These are phyloP conservation scores for Pythium biforme DNA, from an alignment of 352 stramenopile species.

Conservation along the genomic window DNA sequence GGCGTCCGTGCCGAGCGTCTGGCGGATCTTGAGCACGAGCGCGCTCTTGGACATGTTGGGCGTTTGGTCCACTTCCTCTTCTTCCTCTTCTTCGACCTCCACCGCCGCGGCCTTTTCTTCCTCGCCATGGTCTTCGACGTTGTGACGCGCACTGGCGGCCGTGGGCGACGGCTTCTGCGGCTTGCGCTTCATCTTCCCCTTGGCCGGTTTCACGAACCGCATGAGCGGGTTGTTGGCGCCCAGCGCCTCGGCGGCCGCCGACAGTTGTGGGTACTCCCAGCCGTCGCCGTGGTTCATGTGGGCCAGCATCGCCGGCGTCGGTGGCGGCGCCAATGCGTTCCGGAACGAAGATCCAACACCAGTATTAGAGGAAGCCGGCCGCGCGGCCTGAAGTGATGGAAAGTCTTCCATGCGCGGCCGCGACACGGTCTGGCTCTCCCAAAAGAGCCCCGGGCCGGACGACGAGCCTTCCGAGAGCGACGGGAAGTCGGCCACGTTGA, in stretches of 20 bases:
- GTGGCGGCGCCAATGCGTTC: constrained; percentile 65
- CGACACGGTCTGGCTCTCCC: constrained; percentile 58
- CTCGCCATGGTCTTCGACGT: constrained; percentile 24
- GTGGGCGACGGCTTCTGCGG: constrained; percentile 26
- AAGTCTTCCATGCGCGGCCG: constrained; percentile 67
- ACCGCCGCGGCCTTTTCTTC: constrained; percentile 49
- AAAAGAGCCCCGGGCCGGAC: constrained; percentile 46
- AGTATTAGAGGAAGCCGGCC: neutral
- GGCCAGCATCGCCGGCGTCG: constrained; percentile 67
- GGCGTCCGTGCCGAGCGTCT: constrained; percentile 69
- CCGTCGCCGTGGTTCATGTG: constrained; percentile 60
- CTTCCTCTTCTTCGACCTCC: constrained; percentile 31
- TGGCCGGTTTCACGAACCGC: constrained; percentile 71
- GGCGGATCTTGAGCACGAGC: constrained; percentile 74
- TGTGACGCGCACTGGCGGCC: neutral
- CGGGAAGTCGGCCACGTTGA: constrained; percentile 86
- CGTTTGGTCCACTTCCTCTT: constrained; percentile 34
- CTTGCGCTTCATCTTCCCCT: constrained; percentile 73
- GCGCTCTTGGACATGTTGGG: constrained; percentile 62
- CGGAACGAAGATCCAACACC: constrained; percentile 48
- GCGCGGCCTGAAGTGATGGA: constrained; percentile 41
- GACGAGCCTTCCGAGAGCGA: constrained; percentile 43
- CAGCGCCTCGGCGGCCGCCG: constrained; percentile 58
- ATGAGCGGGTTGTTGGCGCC: constrained; percentile 83
- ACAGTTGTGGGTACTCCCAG: constrained; percentile 76